Base-by-base conservation (phyloP, 148 eudicot genomes). In the Rhododendron molle region DNA sequence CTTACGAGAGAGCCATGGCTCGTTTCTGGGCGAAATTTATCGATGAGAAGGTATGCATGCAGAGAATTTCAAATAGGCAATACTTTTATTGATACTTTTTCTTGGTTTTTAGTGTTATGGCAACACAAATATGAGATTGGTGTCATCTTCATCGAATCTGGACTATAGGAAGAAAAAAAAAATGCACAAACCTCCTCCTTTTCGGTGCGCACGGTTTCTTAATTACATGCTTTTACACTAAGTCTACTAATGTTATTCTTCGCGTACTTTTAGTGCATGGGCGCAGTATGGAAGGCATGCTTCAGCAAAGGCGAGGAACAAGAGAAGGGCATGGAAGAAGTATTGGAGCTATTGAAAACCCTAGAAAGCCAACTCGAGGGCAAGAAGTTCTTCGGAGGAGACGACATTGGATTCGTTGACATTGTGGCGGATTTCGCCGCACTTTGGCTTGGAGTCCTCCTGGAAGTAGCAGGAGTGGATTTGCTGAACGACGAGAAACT, bases 11-110 rank as follows among this genome's bases (percentile, higher is more conserved):
- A 65, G 92, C 93, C 79, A 83, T 85, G 81, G 90, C 85, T 32
- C 91, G 92, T 62, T 93, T 93, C 81, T 93, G 96, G 94, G 89
- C 86, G 2, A 89, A 85, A 79, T 92, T 93, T 84, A 78, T 93
- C 5, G 92, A 92, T 76, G 92, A 91, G 0, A 83, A 91, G 92
- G 94, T 93, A 87, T 49, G 20, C 30, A 54, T 1, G 20, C 58
- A n/a, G n/a, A n/a, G n/a, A n/a, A n/a, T n/a, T n/a, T n/a, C n/a
- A n/a, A n/a, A n/a, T n/a, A n/a, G n/a, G n/a, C n/a, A n/a, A n/a
- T n/a, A n/a, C n/a, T n/a, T n/a, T n/a, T n/a, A n/a, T n/a, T n/a
- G n/a, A n/a, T n/a, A n/a, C n/a, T n/a, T n/a, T n/a, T n/a, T n/a
- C n/a, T n/a, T n/a, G n/a, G n/a, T n/a, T n/a, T n/a, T n/a, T n/a